A percentile compares a stretch with the other conserved stretches of the same genome.
Evolutionary conservation across 108 stramenopile species (phyloP).

Genomic region (Bacterosira constricta): DNA sequence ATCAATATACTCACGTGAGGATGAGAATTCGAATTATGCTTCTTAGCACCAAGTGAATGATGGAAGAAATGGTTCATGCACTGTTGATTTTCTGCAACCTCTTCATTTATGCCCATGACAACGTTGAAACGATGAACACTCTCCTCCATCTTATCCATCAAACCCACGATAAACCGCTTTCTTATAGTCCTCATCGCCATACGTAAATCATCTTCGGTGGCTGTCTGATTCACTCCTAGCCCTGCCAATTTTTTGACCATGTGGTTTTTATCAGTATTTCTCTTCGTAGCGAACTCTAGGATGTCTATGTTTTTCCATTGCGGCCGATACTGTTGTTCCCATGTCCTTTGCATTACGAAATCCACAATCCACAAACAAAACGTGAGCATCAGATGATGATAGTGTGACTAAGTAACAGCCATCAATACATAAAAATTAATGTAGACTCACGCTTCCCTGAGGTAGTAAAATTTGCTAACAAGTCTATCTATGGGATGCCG

Average conservation of each 20-base stretch:
- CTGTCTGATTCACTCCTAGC: constrained; percentile 7
- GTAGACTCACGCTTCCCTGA: constrained; percentile 57
- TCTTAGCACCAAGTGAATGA: not conserved
- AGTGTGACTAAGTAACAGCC: too few species aligned
- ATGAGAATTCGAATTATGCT: not conserved
- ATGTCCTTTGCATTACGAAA: too few species aligned
- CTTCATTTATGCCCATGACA: constrained; percentile 18
- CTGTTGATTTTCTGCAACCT: not conserved
- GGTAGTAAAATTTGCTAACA: constrained; percentile 57
- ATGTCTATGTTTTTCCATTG: constrained; percentile 42
- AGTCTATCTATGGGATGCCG: constrained; percentile 58
- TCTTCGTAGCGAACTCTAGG: constrained; percentile 39
- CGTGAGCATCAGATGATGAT: too few species aligned
- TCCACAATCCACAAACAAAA: too few species aligned
- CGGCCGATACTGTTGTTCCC: constrained; percentile 51
- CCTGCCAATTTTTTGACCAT: constrained; percentile 34
- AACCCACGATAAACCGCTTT: constrained; percentile 45
- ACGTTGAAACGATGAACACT: constrained; percentile 30
- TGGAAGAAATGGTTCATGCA: constrained; percentile 25
- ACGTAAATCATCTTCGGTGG: constrained; percentile 11
- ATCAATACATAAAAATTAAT: too few species aligned
- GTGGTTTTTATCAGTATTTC: constrained; percentile 25
- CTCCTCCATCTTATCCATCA: constrained; percentile 44
- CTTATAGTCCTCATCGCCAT: constrained; percentile 39
- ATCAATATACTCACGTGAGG: not conserved